Evolutionary conservation across 2,329 filamentous ascomycete genomes (phyloP).

Genomic region (Cryphonectria radicalis): DNA sequence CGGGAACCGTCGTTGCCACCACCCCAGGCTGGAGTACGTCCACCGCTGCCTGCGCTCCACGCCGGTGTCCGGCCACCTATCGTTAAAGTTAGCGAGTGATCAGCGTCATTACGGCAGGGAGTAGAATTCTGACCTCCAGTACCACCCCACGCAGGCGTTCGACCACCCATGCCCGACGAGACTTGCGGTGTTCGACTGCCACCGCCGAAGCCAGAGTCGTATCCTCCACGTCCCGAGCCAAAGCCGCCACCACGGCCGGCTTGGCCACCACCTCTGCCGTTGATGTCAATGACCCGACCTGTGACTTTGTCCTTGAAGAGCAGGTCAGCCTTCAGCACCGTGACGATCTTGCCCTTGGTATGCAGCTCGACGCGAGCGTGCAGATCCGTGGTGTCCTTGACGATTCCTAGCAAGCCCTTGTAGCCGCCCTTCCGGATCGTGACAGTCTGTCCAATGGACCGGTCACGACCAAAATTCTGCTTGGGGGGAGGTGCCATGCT

Average conservation of each 20-base stretch:
- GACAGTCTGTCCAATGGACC: constrained; percentile 87
- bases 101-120: not conserved
- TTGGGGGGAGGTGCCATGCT: constrained; percentile 67
- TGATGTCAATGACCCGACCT: constrained; percentile 77
- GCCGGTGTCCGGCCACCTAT: constrained; percentile 65
- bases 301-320: constrained; percentile 83
- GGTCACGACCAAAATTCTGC: constrained; percentile 76
- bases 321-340: constrained; percentile 79
- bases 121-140: constrained; percentile 61
- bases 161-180: constrained; percentile 57
- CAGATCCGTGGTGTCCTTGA: constrained; percentile 89
- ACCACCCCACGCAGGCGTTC: constrained; percentile 77
- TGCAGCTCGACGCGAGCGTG: constrained; percentile 91
- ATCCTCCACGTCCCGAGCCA: constrained; percentile 34
- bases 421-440: constrained; percentile 84
- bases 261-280: constrained; percentile 48
- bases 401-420: constrained; percentile 92
- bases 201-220: constrained; percentile 61
- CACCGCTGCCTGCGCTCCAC: constrained; percentile 61
- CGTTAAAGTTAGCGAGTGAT: constrained; percentile 39
- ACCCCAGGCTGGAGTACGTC: constrained; percentile 72
- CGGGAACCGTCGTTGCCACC: constrained; percentile 61
- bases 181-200: constrained; percentile 72
- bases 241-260: constrained; percentile 48
- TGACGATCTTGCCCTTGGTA: constrained; percentile 90